Conservation (phyloP, 2,329 filamentous ascomycete genomes). For the Endoconidiophora polonica region DNA sequence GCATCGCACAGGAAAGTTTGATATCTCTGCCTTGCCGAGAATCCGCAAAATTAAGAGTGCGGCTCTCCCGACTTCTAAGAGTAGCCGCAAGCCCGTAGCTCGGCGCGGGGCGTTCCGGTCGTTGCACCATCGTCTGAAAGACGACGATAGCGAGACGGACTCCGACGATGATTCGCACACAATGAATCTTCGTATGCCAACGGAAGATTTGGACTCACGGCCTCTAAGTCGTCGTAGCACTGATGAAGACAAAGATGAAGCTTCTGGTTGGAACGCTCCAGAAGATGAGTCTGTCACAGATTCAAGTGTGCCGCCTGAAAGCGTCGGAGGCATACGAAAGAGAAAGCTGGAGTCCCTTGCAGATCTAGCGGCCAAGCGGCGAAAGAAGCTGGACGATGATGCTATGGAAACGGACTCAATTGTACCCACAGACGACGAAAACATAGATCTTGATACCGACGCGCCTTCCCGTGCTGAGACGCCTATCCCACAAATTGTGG, state of each 20-base stretch:
- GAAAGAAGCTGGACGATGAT: constrained; percentile 66
- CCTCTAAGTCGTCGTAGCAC: constrained; percentile 59
- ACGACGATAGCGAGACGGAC: constrained; percentile 43
- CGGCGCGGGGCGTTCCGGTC: constrained; percentile 51
- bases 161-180: constrained; percentile 66
- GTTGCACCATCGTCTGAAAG: constrained; percentile 46
- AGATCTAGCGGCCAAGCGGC: constrained; percentile 51
- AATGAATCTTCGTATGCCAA: constrained; percentile 40
- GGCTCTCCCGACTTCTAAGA: neutral
- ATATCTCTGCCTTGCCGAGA: constrained; percentile 47
- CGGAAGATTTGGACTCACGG: constrained; percentile 71
- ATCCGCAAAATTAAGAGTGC: constrained; percentile 51
- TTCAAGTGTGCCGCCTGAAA: constrained; percentile 49
- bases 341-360: constrained; percentile 44
- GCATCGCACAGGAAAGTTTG: constrained; percentile 38
- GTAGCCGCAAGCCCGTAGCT: constrained; percentile 37
- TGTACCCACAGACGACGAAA: constrained; percentile 27
- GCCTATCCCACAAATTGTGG: constrained; percentile 22
- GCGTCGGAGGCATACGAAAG: constrained; percentile 40
- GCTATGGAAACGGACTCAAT: constrained; percentile 50
- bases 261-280: constrained; percentile 28
- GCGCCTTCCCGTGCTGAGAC: constrained; percentile 30
- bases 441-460: constrained; percentile 29
- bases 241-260: constrained; percentile 41
- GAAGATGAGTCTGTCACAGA: constrained; percentile 57